Conservation (phyloP, 805 yeast genomes). For the Starmerella lactis-condensi region DNA sequence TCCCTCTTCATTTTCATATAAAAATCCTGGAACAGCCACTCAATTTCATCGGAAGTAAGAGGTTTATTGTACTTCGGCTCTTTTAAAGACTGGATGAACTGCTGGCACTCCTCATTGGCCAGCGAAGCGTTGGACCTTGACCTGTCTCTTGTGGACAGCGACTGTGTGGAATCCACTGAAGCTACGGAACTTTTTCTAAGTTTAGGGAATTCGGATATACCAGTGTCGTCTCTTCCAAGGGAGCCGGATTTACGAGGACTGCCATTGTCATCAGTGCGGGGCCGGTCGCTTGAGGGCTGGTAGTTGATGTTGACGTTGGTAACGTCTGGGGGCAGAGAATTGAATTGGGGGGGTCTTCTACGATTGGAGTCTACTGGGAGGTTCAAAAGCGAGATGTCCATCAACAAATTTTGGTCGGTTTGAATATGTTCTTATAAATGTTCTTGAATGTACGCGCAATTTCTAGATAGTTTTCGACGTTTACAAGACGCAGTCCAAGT, state of each 20-base stretch:
- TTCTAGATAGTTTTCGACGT: too few relatives aligned
- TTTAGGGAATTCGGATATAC: background rate
- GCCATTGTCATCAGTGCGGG: background rate
- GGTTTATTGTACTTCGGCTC: slow-evolving; percentile 25
- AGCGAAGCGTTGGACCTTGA: slow-evolving; percentile 11
- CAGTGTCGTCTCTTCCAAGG: background rate
- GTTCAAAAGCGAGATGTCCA: slow-evolving; percentile 13
- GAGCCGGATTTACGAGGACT: background rate
- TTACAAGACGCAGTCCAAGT: too few relatives aligned
- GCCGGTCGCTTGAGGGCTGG: slow-evolving; percentile 9
- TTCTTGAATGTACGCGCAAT: too few relatives aligned
- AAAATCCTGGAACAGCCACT: slow-evolving; percentile 26
- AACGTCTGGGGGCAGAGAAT: slow-evolving; percentile 8
- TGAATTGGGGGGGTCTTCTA: slow-evolving; percentile 4
- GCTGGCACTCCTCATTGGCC: slow-evolving; percentile 12
- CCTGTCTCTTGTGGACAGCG: slow-evolving; percentile 1
- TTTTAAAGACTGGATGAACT: slow-evolving; percentile 19
- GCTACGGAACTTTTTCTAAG: too few relatives aligned
- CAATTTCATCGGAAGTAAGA: slow-evolving; percentile 24
- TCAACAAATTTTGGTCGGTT: too few relatives aligned
- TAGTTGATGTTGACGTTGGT: slow-evolving; percentile 15
- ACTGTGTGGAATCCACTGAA: too few relatives aligned
- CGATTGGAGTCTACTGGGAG: slow-evolving; percentile 11
- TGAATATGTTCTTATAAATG: too few relatives aligned
- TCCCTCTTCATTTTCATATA: slow-evolving; percentile 21